Percentiles rank a stretch among this genome's conserved stretches.
Evolutionary conservation across 352 stramenopile genomes (phyloP).

Genomic region (Pythium brassicae): DNA sequence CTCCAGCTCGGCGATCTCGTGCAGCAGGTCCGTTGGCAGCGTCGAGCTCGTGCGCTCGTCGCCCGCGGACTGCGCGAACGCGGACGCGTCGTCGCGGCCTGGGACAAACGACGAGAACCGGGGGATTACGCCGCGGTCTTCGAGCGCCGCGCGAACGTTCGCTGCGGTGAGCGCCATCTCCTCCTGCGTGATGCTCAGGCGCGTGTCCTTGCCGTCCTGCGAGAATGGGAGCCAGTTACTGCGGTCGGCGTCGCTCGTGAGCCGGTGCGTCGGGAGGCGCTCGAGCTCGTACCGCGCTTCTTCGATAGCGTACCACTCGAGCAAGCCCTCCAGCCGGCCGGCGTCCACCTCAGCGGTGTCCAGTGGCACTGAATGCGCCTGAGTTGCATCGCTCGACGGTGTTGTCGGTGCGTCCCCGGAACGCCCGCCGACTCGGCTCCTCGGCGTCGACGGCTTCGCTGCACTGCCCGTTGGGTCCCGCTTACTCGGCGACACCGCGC

Average conservation of each 20-base stretch:
- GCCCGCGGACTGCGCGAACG: conserved; percentile 1
- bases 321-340: conserved; percentile 48
- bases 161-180: conserved; percentile 50
- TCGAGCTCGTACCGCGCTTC: conserved; percentile 65
- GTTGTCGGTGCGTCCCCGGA: not conserved
- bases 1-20: conserved; percentile 58
- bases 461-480: not conserved
- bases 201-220: conserved; percentile 50
- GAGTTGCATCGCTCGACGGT: not conserved
- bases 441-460: no score
- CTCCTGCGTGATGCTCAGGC: conserved; percentile 53
- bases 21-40: conserved; percentile 39
- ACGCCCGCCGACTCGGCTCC: not conserved
- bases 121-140: conserved; percentile 68
- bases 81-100: conserved; percentile 6
- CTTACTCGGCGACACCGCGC: conserved; percentile 6
- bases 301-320: conserved; percentile 73
- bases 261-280: conserved; percentile 57
- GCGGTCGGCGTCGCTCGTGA: conserved; percentile 49
- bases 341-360: conserved; percentile 26
- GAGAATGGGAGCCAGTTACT: conserved; percentile 48
- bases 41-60: conserved; percentile 10
- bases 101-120: conserved; percentile 16
- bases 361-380: not conserved
- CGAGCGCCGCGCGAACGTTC: conserved; percentile 57